Evolutionary conservation across 345 rosid genomes (phyloP), one percentile per base, ranked within the genome.

Genomic region (Citrus maxima): DNA sequence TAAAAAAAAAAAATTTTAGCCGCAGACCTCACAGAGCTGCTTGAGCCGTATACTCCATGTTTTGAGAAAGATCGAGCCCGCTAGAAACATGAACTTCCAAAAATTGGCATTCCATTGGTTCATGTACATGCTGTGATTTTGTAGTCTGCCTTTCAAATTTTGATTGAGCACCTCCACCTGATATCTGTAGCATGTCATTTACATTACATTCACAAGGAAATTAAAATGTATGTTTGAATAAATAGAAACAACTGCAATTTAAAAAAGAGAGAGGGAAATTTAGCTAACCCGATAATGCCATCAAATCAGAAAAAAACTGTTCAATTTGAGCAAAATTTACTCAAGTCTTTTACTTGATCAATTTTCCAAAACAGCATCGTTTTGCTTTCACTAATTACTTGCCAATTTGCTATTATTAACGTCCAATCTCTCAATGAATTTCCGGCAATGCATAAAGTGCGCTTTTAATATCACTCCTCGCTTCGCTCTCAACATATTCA

Each of bases 11-110:
- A 2, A 71, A 24, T 28, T 69, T n/a, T 54, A 32, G 73, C 16
- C 40, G 73, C 89, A 35, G 88, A 95, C 98, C 93, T 91, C 93
- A 81, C 92, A 95, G 81, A 74, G 98, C 96, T 56, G 98, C 98
- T 91, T 92, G 95, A 14, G 95, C 86, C 24, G 97, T 94, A 82
- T 91, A 91, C 56, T 90, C 92, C 10, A 89, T 87, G 79, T 84
- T 77, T 84, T 80, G 80, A 59, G 93, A 91, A 72, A 92, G 98
- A 87, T 92, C 98, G 82, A 92, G 67, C 40, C 90, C 95, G 77
- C 64, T 60, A 70, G 96, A 97, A 60, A 90, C 72, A 77, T 88
- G 96, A 85, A 92, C 88, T 81, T 92, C 94, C 69, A 91, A 63
- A 81, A 88, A 88, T 73, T 87, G 91, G 59, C 90, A 81, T 55